These are phyloP conservation scores for Russula lepida DNA, from an alignment of 768 basidiomycete species.

Conservation along the genomic window DNA sequence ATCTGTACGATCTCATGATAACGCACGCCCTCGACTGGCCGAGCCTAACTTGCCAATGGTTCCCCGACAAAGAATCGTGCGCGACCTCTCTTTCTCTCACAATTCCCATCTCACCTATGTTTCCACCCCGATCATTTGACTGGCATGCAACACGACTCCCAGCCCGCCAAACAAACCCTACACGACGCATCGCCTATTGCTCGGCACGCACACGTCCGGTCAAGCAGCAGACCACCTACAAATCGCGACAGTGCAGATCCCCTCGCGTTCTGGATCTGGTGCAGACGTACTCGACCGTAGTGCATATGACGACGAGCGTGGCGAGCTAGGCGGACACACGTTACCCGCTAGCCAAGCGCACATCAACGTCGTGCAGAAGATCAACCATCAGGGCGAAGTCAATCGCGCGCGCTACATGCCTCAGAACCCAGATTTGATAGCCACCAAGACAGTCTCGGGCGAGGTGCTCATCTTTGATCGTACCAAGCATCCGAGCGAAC, in stretches of 20 bases:
- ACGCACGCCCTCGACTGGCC: slow-evolving; percentile 99
- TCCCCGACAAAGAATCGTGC: slow-evolving; percentile 92
- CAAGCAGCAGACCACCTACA: slow-evolving; percentile 92
- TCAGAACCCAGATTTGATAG: slow-evolving; percentile 94
- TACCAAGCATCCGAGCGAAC: slow-evolving; percentile 93
- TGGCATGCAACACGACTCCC: background rate
- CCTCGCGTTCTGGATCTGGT: slow-evolving; percentile 65
- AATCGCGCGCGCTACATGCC: slow-evolving; percentile 99
- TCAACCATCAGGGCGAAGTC: slow-evolving; percentile 93
- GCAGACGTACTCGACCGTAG: slow-evolving; percentile 70
- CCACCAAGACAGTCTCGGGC: slow-evolving; percentile 87
- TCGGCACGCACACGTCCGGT: slow-evolving; percentile 96
- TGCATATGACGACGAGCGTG: slow-evolving; percentile 86
- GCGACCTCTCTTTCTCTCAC: slow-evolving; percentile 25
- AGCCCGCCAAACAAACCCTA: slow-evolving; percentile 91
- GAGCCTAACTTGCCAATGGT: slow-evolving; percentile 96
- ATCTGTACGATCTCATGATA: slow-evolving; percentile 94
- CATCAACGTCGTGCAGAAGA: slow-evolving; percentile 84
- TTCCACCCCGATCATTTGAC: background rate
- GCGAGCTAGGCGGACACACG: slow-evolving; percentile 89
- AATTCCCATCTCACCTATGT: background rate
- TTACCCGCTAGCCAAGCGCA: slow-evolving; percentile 70
- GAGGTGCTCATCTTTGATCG: slow-evolving; percentile 94
- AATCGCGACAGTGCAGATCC: slow-evolving; percentile 91
- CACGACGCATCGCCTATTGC: slow-evolving; percentile 85